Percentiles rank a stretch among this genome's conserved stretches.
phyloP scores from a whole-genome alignment of 2,329 filamentous ascomycete species.

The Calonectria henricotiae region DNA sequence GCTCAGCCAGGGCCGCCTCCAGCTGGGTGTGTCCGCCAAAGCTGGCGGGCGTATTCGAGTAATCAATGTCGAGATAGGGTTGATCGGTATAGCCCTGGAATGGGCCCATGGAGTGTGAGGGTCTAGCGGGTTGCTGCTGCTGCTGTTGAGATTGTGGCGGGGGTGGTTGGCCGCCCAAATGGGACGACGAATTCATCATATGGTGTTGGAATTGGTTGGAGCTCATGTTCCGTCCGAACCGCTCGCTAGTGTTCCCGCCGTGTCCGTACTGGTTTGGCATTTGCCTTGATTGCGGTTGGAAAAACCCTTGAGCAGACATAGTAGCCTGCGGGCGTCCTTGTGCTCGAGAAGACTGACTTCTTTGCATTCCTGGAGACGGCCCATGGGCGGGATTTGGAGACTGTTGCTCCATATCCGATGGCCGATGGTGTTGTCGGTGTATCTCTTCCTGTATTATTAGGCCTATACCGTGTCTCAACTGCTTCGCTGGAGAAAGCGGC shows the following conservation, averaged over 20 bases:
- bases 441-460: slow-evolving; percentile 37
- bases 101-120: slow-evolving; percentile 36
- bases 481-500: slow-evolving; percentile 30
- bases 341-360: slow-evolving; percentile 19
- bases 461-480: slow-evolving; percentile 16
- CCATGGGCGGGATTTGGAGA: slow-evolving; percentile 20
- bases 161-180: slow-evolving; percentile 36
- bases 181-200: slow-evolving; percentile 40
- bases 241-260: slow-evolving; percentile 21
- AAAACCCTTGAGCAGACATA: slow-evolving; percentile 38
- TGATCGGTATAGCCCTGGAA: slow-evolving; percentile 46
- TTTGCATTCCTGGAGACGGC: slow-evolving; percentile 29
- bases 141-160: slow-evolving; percentile 33
- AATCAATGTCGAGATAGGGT: slow-evolving; percentile 51
- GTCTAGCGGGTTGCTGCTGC: slow-evolving; percentile 32
- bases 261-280: slow-evolving; percentile 42
- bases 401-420: slow-evolving; percentile 30
- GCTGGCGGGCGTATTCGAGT: slow-evolving; percentile 35
- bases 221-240: slow-evolving; percentile 38
- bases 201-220: slow-evolving; percentile 44
- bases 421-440: slow-evolving; percentile 35
- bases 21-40: slow-evolving; percentile 47
- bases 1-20: slow-evolving; percentile 45
- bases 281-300: slow-evolving; percentile 43
- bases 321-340: slow-evolving; percentile 17